Conservation (phyloP, 345 rosid species). For the Pistacia vera region DNA sequence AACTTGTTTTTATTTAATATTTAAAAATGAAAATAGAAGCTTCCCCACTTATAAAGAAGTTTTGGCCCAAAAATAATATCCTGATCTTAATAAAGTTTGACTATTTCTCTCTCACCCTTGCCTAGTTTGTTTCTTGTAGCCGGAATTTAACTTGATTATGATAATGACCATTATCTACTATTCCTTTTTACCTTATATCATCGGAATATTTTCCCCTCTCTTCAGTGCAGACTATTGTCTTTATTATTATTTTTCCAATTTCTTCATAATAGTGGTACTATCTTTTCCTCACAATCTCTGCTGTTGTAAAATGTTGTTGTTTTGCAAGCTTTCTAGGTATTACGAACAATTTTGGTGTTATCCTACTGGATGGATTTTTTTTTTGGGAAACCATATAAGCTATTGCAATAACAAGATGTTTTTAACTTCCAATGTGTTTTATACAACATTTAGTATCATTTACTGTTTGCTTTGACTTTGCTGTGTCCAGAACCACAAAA, state of each 20-base stretch:
- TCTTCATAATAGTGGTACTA: not conserved
- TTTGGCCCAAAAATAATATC: not conserved
- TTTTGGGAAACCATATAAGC: not conserved
- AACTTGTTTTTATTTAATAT: not conserved
- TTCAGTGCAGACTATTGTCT: not conserved
- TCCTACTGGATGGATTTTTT: not conserved
- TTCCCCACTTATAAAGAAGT: not conserved
- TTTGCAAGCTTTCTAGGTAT: not conserved
- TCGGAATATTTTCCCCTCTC: not conserved
- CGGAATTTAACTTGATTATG: not conserved
- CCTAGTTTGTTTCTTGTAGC: not conserved
- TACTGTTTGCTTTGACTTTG: slow-evolving; percentile 23
- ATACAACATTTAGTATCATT: slow-evolving; percentile 9
- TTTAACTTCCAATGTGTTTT: not conserved
- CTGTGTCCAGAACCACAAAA: slow-evolving; percentile 69
- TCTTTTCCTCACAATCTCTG: not conserved
- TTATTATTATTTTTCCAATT: not conserved
- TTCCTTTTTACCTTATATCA: not conserved
- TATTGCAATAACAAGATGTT: not conserved
- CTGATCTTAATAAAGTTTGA: not conserved
- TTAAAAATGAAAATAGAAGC: not conserved
- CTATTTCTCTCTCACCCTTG: not conserved
- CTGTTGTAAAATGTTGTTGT: not conserved
- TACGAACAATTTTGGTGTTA: not conserved
- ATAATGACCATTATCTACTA: not conserved